Base-by-base conservation (phyloP, 371 early-diverging fungal species). In the Parasitella parasitica region DNA sequence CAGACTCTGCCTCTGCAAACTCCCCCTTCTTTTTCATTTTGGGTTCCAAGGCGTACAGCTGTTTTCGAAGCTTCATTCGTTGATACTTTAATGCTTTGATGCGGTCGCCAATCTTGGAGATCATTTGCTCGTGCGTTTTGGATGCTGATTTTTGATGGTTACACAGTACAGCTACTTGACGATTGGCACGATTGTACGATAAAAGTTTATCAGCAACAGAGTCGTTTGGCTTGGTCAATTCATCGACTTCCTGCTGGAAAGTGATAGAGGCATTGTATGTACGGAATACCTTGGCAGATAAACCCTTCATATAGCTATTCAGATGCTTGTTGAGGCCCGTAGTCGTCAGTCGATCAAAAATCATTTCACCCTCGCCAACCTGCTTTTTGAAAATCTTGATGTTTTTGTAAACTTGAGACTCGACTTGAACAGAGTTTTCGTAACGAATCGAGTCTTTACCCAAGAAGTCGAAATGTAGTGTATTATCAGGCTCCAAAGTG, bases 201-300 rank as follows among this genome's bases (percentile, higher is more conserved):
- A 96, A 83, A 15, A 97, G 66, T 77, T 96, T 96, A 64, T 97
- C 97, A 0, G 82, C 77, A 13, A 94, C 72, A 0, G 89, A 77
- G 26, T 90, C 94, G n/a, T 88, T 67, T 4, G 43, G 43, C 8
- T 86, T 81, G 9, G 95, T 96, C 58, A 83, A 77, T 56, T 80
- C 76, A 15, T 84, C 65, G 20, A 97, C 79, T 77, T 98, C 90
- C 37, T 91, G 77, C 72, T 97, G 95, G 85, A 97, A 96, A 1
- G 96, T 96, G 65, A 81, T 82, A 11, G 97, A 96, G 2, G 98
- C 98, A 68, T 98, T 98, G 77, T 87, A 96, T 20, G 98, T 98
- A 92, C 98, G 97, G 84, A 98, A 98, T 18, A 97, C 98, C 72
- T 98, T 98, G 59, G 97, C 97, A 4, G 95, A 93, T 35, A 98